phyloP scores from a whole-genome alignment of 495 filamentous ascomycete species.

The Penicillium riverlandense region DNA sequence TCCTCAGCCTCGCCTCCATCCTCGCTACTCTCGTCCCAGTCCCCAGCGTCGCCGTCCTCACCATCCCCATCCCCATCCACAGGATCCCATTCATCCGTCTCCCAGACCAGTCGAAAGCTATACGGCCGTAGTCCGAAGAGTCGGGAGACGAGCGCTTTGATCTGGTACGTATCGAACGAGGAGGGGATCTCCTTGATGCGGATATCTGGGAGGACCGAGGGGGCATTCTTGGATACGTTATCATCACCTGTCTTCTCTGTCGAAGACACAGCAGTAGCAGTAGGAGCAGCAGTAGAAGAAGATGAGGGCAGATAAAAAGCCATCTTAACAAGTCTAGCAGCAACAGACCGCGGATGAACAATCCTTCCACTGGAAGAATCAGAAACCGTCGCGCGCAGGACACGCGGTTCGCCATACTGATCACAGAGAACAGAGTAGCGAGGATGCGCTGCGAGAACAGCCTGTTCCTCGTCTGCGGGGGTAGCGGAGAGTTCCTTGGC shows the following conservation, averaged over 20 bases:
- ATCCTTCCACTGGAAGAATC: conserved; percentile 18
- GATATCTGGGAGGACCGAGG: neutral
- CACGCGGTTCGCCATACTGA: conserved; percentile 56
- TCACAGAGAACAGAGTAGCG: conserved; percentile 69
- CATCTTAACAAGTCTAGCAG: conserved; percentile 62
- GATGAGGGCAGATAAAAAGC: conserved; percentile 43
- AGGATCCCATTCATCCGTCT: conserved; percentile 81
- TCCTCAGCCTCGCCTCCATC: conserved; percentile 28
- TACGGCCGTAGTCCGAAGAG: conserved; percentile 60
- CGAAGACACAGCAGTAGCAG: neutral
- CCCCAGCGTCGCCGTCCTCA: conserved; percentile 48
- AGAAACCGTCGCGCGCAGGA: conserved; percentile 30
- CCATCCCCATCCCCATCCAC: conserved; percentile 41
- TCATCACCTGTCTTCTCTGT: too few relatives aligned
- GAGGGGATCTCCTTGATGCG: conserved; percentile 58
- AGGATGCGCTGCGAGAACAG: conserved; percentile 52
- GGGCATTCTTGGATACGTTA: too few relatives aligned
- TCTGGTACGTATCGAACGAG: conserved; percentile 67
- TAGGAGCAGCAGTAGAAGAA: conserved; percentile 5
- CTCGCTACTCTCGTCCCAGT: conserved; percentile 45
- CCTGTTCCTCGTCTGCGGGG: conserved; percentile 43
- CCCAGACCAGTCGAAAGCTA: conserved; percentile 60
- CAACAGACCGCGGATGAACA: conserved; percentile 59
- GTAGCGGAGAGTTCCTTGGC: conserved; percentile 61
- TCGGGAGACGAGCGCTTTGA: conserved; percentile 70